Conservation (phyloP, 192 early-diverging fungal genomes). For the Umbelopsis sp. region DNA sequence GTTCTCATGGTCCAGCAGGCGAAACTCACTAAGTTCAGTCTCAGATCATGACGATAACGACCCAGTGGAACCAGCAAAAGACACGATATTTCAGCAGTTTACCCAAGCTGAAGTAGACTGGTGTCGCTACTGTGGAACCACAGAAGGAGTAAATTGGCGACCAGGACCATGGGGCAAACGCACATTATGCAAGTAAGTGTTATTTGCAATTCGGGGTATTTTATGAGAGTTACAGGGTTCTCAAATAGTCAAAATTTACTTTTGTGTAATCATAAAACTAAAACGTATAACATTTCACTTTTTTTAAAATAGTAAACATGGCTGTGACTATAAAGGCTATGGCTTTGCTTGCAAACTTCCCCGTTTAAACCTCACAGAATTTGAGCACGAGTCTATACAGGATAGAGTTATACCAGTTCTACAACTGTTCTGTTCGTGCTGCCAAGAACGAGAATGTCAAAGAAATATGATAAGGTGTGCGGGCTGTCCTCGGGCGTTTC, state of each 20-base stretch:
- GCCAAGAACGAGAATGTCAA: slow-evolving; percentile 69
- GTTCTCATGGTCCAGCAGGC: slow-evolving; percentile 16
- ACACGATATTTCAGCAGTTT: slow-evolving; percentile 67
- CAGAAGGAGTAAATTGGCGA: slow-evolving; percentile 86
- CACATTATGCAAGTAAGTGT: slow-evolving; percentile 85
- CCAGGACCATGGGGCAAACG: slow-evolving; percentile 95
- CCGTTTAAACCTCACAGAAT: slow-evolving; percentile 80
- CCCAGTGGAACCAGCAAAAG: slow-evolving; percentile 40
- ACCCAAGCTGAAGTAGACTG: slow-evolving; percentile 72
- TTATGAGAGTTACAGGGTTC: too few species aligned
- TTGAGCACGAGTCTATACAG: slow-evolving; percentile 72
- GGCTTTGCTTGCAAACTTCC: slow-evolving; percentile 89
- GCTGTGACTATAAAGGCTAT: slow-evolving; percentile 95
- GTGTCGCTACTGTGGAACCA: slow-evolving; percentile 94
- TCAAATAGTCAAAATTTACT: slow-evolving; percentile 2
- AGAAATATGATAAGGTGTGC: slow-evolving; percentile 74
- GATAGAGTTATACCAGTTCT: slow-evolving; percentile 84
- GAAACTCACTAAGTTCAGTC: slow-evolving; percentile 14
- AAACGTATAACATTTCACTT: too few species aligned
- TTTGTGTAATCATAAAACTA: background rate
- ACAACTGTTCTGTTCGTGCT: slow-evolving; percentile 83
- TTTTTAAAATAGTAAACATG: slow-evolving; percentile 69
- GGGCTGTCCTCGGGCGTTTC: slow-evolving; percentile 83
- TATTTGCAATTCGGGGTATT: too few species aligned
- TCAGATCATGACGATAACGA: slow-evolving; percentile 27